A percentile compares a stretch with the other conserved stretches of the same genome.
phyloP scores from a whole-genome alignment of 805 yeast species.

The Teunomyces atbi region DNA sequence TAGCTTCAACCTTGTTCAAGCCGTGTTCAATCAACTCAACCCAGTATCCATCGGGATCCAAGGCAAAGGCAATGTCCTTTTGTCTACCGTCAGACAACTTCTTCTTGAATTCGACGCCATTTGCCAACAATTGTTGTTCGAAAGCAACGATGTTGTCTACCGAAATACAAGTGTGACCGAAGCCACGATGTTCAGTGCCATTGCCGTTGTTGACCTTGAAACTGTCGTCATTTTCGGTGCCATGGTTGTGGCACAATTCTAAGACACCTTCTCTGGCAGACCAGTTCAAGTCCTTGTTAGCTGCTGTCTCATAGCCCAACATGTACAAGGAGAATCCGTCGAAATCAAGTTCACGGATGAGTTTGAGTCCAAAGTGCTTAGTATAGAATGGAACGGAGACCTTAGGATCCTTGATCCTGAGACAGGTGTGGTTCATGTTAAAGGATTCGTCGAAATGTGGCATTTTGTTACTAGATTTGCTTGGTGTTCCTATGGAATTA shows the following conservation, averaged over 20 bases:
- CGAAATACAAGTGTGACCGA: slow-evolving; percentile 89
- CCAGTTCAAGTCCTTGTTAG: slow-evolving; percentile 37
- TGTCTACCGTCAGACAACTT: slow-evolving; percentile 87
- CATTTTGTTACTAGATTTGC: slow-evolving; percentile 18
- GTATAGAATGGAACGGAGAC: slow-evolving; percentile 71
- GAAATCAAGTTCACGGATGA: slow-evolving; percentile 50
- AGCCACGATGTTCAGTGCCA: slow-evolving; percentile 79
- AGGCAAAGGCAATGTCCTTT: slow-evolving; percentile 86
- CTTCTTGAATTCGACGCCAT: slow-evolving; percentile 78
- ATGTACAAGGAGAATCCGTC: slow-evolving; percentile 68
- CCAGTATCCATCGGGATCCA: slow-evolving; percentile 98
- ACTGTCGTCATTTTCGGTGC: slow-evolving; percentile 56
- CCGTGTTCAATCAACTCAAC: slow-evolving; percentile 75
- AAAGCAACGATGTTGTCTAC: slow-evolving; percentile 72
- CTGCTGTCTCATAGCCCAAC: slow-evolving; percentile 45
- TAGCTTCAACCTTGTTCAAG: slow-evolving; percentile 38
- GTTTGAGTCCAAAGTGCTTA: slow-evolving; percentile 69
- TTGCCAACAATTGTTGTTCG: slow-evolving; percentile 55
- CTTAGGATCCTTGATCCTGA: slow-evolving; percentile 81
- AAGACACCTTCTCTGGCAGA: slow-evolving; percentile 63
- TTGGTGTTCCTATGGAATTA: too few relatives aligned
- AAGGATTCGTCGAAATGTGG: slow-evolving; percentile 35
- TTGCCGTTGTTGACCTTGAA: slow-evolving; percentile 78
- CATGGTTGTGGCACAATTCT: slow-evolving; percentile 81
- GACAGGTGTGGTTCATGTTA: slow-evolving; percentile 64